Conservation (phyloP, 768 basidiomycete species). For the Russula olivacea region DNA sequence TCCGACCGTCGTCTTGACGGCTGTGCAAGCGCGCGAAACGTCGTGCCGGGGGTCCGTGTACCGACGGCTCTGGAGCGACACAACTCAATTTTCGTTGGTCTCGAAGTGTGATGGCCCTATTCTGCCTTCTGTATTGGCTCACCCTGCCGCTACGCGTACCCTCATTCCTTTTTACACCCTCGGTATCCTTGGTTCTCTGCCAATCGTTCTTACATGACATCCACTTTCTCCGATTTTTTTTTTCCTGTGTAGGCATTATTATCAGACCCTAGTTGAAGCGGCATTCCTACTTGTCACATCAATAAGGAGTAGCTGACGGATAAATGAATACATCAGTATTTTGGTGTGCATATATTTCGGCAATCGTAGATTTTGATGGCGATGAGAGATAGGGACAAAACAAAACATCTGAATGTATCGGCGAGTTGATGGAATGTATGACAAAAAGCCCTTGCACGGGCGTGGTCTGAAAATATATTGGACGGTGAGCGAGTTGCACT, state of each 20-base stretch:
- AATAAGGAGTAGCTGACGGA: neutral
- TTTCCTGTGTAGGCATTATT: neutral
- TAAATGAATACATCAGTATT: neutral
- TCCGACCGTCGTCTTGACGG: neutral
- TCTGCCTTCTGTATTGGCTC: neutral
- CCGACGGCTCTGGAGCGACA: conserved; percentile 25
- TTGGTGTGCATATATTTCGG: neutral
- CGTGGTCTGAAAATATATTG: neutral
- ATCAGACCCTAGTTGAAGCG: neutral
- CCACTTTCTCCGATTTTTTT: neutral
- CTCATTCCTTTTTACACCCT: neutral
- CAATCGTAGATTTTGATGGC: neutral
- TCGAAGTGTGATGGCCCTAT: conserved; percentile 15
- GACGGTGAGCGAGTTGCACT: neutral
- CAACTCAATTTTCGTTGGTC: conserved; percentile 23
- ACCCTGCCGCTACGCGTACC: neutral
- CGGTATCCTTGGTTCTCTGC: neutral
- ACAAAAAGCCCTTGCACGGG: neutral
- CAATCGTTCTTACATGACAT: neutral
- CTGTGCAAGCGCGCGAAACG: neutral
- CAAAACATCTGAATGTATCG: neutral
- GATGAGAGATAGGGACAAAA: neutral
- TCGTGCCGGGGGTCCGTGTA: conserved; percentile 23
- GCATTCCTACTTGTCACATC: neutral
- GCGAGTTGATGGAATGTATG: neutral